These are phyloP conservation scores for Dictyostelium firmibasis DNA, from an alignment of 78 protist genomes.

Conservation along the genomic window DNA sequence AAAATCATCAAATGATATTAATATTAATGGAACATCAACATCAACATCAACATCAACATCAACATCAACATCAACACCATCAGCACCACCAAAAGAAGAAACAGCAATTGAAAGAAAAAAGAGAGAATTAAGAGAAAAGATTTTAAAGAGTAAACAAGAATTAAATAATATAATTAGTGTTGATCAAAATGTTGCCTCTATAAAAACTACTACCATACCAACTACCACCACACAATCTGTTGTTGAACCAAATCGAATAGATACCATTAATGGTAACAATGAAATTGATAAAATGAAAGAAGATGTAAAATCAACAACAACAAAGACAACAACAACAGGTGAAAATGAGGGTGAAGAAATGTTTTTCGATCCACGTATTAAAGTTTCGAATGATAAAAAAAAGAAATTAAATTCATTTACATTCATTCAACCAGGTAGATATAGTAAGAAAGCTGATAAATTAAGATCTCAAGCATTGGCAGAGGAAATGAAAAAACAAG, in stretches of 20 bases:
- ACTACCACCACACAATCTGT: neutral
- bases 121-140: neutral
- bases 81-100: neutral
- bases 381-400: neutral
- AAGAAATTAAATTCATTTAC: slow-evolving; percentile 56
- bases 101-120: neutral
- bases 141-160: neutral
- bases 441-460: slow-evolving; percentile 54
- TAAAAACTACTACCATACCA: neutral
- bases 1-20: neutral
- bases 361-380: slow-evolving; percentile 70
- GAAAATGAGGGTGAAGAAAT: neutral
- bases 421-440: slow-evolving; percentile 57
- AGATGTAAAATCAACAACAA: neutral
- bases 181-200: neutral
- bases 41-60: neutral
- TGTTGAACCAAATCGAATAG: neutral
- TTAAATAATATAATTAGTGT: neutral
- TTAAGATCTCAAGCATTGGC: slow-evolving; percentile 5
- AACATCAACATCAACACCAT: neutral
- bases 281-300: neutral
- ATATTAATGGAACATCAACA: neutral
- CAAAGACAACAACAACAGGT: neutral
- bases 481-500: slow-evolving; percentile 41
- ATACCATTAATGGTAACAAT: neutral